Base-by-base conservation (phyloP, 345 rosid genomes). In the Aquilaria sinensis region DNA sequence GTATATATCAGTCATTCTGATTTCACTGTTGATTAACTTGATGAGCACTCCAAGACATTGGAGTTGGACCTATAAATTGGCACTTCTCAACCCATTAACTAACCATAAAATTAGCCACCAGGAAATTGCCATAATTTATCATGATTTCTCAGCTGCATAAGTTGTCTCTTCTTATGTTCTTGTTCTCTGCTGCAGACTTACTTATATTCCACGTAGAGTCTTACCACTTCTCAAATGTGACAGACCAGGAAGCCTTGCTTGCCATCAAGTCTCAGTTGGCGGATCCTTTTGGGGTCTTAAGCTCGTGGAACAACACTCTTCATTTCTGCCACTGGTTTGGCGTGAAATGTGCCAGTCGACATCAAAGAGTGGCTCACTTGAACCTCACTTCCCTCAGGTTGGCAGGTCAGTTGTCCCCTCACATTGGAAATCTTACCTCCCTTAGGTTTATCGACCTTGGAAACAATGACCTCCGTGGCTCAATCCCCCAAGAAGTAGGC, bases 401-500 rank as follows among this genome's bases (percentile, higher is more conserved):
- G 12, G 11, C 23, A 0, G 74, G 74, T 0, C 5, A 16, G 0
- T 9, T 70, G 3, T 33, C 59, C 6, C 60, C 64, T 0, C 11
- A 41, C 9, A 55, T 60, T 2, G 70, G 70, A 37, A 71, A 71
- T 7, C 57, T 68, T 12, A 54, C 59, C 47, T 63, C 52, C n/a
- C 55, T 73, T 0, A 47, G 6, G n/a, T 47, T 2, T 4, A 12
- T 73, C 12, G 50, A 45, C 1, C 63, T 73, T 2, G 10, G 4
- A 0, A 4, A 34, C 61, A 73, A 73, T 47, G 56, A 7, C 32
- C 56, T 73, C 34, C 10, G 5, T 12, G 29, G 41, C 1, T 13
- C 52, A 31, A 64, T 73, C 23, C 73, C 77, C 15, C 67, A 12
- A 4, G 63, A 64, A 51, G 10, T 68, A 2, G 73, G 73, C 6